Conservation (phyloP, 2,329 filamentous ascomycete species). For the Neofusicoccum sp. region DNA sequence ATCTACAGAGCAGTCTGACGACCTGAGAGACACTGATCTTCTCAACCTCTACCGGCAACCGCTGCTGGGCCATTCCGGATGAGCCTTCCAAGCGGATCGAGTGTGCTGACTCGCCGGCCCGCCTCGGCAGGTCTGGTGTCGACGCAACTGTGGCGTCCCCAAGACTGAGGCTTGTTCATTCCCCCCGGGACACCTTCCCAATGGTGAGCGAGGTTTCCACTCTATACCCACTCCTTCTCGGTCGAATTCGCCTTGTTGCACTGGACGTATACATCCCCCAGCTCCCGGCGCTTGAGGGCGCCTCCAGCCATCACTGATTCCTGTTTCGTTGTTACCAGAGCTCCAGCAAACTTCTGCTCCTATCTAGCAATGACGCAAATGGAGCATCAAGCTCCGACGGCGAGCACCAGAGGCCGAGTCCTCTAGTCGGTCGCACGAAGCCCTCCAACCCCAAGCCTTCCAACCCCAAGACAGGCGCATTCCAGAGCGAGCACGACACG, state of each 20-base stretch:
- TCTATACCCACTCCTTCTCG: too few relatives aligned
- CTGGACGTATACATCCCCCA: neutral
- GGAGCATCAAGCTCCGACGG: too few relatives aligned
- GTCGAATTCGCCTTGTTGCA: neutral
- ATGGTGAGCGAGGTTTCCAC: neutral
- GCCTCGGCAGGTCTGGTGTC: neutral
- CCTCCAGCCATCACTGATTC: neutral
- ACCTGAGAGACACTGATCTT: neutral
- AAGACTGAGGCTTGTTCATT: neutral
- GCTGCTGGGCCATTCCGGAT: neutral
- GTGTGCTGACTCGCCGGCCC: neutral
- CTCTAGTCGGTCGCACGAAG: too few relatives aligned
- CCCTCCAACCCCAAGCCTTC: too few relatives aligned
- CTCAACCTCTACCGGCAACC: neutral
- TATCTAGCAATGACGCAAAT: too few relatives aligned
- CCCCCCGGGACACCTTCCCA: neutral
- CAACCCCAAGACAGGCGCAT: neutral
- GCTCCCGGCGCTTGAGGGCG: neutral
- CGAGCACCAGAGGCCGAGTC: too few relatives aligned
- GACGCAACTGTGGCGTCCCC: neutral
- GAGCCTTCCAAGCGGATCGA: neutral
- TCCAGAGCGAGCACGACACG: neutral
- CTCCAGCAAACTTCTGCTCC: neutral
- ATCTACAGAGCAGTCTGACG: conserved; percentile 6
- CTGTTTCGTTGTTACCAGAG: neutral